Evolutionary conservation across 2,329 filamentous ascomycete species (phyloP).

Genomic region (Mycocentrospora acerina): DNA sequence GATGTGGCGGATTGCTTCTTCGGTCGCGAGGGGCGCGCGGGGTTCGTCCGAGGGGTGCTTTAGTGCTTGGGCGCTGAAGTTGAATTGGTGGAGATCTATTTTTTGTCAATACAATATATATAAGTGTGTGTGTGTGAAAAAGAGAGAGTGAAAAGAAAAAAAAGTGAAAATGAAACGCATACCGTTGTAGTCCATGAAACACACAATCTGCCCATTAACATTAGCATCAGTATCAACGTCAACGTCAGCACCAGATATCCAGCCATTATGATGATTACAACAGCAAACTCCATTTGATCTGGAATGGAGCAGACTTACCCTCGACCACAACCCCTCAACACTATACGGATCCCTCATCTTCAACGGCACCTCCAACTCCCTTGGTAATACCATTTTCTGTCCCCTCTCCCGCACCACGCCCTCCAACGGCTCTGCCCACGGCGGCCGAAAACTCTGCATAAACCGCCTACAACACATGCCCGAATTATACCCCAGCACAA

Average conservation of each 20-base stretch:
- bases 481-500: constrained; percentile 65
- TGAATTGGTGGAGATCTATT: constrained; percentile 68
- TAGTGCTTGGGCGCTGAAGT: constrained; percentile 57
- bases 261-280: too few relatives aligned
- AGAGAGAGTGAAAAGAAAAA: too few relatives aligned
- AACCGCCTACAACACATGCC: constrained; percentile 27
- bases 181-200: constrained; percentile 43
- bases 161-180: too few relatives aligned
- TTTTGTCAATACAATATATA: constrained; percentile 55
- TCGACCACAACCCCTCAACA: constrained; percentile 69
- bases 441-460: constrained; percentile 23
- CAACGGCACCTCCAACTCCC: constrained; percentile 46
- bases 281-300: too few relatives aligned
- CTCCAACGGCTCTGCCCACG: constrained; percentile 34
- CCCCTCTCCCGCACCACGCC: constrained; percentile 19
- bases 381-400: constrained; percentile 15
- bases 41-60: constrained; percentile 40
- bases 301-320: too few relatives aligned
- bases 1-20: constrained; percentile 71
- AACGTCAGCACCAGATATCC: too few relatives aligned
- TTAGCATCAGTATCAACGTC: too few relatives aligned
- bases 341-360: constrained; percentile 68
- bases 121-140: constrained; percentile 26
- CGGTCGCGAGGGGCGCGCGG: constrained; percentile 58
- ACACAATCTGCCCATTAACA: constrained; percentile 50